Base-by-base conservation (phyloP, 192 early-diverging fungal genomes). In the Spizellomyces sp. region DNA sequence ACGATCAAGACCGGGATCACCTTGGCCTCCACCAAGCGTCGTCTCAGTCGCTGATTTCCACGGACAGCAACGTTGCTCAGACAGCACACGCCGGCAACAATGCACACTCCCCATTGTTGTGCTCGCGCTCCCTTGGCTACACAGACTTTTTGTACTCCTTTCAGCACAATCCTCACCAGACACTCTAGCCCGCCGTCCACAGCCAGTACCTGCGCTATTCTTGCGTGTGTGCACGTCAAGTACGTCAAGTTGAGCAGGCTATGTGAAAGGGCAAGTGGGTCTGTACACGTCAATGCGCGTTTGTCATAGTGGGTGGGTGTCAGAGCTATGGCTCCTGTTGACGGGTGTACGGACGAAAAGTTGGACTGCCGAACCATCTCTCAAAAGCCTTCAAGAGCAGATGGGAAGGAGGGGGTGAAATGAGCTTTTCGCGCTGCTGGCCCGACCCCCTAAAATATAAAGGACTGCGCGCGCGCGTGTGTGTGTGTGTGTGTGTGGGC, bases 281-380 rank as follows among this genome's bases (percentile, higher is more conserved):
- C 94, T 6, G 94, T 93, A 74, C 90, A 92, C 75, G 93, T 90
- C n/a, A 98, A 86, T n/a, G 94, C 96, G 72, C 96, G 91, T 74
- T 95, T 90, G 80, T 98, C 96, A 76, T 96, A 98, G 54, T 91
- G 42, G 5, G 66, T 14, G 7, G 71, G 52, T 5, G 80, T 69
- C 58, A 81, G 71, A 8, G 69, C 44, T 8, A 76, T 55, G 22
- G 22, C 22, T 9, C 22, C 45, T n/a, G 43, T 41, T 15, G 44
- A 19, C 22, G 47, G 46, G 12, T 17, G 8, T n/a, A 63, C 6
- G 55, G 21, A 19, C 42, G 15, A 47, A 55, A 74, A 74, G 66
- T 74, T 74, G 64, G 7, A 17, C 19, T 67, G 58, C 4, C 72
- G 54, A 55, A 74, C 72, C 72, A 74, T 74, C 3, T 36, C 27